A percentile compares a stretch with the other conserved stretches of the same genome.
These are phyloP conservation scores for Ophiostoma pallidulum DNA, from an alignment of 2,329 filamentous ascomycete species.

Conservation along the genomic window DNA sequence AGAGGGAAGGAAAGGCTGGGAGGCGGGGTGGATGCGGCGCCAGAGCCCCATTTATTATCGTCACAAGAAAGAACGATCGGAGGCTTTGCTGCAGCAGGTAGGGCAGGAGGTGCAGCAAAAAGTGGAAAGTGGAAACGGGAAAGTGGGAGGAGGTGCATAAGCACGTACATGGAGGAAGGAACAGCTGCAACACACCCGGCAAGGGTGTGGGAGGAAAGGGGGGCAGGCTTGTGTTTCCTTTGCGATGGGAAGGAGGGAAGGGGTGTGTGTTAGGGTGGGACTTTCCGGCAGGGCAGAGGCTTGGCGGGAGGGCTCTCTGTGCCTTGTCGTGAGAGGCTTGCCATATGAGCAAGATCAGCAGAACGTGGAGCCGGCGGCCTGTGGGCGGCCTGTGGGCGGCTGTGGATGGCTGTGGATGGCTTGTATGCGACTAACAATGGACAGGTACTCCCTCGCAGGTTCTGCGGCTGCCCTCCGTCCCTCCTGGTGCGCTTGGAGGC, in stretches of 20 bases:
- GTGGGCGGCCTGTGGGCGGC: too few species aligned
- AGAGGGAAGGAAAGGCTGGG: constrained; percentile 14
- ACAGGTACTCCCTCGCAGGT: too few species aligned
- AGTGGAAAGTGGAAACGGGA: constrained; percentile 1
- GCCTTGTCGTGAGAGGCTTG: constrained; percentile 1
- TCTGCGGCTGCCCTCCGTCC: too few species aligned
- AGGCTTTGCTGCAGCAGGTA: constrained; percentile 5
- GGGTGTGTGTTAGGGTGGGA: constrained; percentile 7
- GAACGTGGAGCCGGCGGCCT: too few species aligned
- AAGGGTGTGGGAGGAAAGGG: too few species aligned
- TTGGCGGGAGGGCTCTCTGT: not conserved
- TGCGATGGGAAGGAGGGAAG: not conserved
- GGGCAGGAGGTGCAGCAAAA: constrained; percentile 5
- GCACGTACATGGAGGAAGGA: not conserved
- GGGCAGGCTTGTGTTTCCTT: not conserved
- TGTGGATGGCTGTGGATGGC: too few species aligned
- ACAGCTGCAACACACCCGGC: too few species aligned
- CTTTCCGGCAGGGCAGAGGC: not conserved
- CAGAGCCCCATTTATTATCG: constrained; percentile 13
- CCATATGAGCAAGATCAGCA: not conserved
- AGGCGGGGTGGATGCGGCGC: constrained; percentile 15
- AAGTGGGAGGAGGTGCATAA: not conserved
- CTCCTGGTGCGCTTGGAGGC: not conserved
- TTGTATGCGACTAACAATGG: constrained; percentile 8
- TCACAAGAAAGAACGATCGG: constrained; percentile 6